Base-by-base conservation (phyloP, 148 eudicot genomes). In the Drosera capensis region DNA sequence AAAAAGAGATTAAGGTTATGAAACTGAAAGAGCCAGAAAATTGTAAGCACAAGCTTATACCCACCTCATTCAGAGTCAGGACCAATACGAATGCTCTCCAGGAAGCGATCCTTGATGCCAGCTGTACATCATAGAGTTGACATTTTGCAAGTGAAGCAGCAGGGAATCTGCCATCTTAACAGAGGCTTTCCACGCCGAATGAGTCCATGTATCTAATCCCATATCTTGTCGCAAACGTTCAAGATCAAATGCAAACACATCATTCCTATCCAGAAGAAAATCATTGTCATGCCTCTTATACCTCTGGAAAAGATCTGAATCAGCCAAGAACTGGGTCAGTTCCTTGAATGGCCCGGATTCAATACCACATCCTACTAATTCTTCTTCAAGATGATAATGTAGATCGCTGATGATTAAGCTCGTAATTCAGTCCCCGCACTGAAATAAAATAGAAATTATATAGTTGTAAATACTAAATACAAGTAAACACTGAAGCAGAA, bases 351-450 rank as follows among this genome's bases (percentile, higher is more conserved):
- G 74, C 38, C 80, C 72, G 46, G 70, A 64, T 51, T 71, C 94
- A 61, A 85, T 77, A 51, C 50, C 51, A 55, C 95, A 94, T 18
- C 99, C 99, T 71, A 85, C 94, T 43, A 85, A 68, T 73, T 92
- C 94, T 56, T 94, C 99, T 72, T 82, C 86, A 43, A 92, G 62
- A 70, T 79, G 99, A 72, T 81, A 81, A 65, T 76, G 85, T 1
- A 92, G 72, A 67, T 92, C 99, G 39, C 62, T 79, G 58, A 85
- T 68, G 58, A 92, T 67, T 62, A 92, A 69, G 51, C 57, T 49
- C 61, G 57, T 56, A 72, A 37, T 37, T 92, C 77, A 34, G 68
- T 65, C 57, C 81, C 90, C 59, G 68, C 85, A 74, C 99, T 84
- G 80, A 40, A 63, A 54, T 31, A 52, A 51, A 50, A 25, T 1